Conservation (phyloP, 2,329 filamentous ascomycete species). For the Cercospora berteroae region DNA sequence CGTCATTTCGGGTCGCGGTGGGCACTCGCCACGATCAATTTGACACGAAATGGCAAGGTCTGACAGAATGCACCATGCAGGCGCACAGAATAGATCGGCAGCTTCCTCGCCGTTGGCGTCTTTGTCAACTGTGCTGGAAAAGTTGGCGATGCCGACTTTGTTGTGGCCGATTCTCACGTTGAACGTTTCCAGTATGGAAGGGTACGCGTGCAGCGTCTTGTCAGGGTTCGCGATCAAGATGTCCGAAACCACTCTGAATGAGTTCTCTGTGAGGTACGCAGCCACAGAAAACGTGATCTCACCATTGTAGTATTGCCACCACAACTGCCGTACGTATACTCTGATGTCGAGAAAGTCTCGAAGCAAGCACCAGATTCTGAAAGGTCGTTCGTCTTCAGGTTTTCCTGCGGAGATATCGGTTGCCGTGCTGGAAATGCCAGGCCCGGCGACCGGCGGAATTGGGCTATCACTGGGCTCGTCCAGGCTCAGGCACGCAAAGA, state of each 20-base stretch:
- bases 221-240: not conserved
- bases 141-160: not conserved
- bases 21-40: too few relatives aligned
- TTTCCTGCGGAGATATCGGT: not conserved
- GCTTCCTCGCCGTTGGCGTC: not conserved
- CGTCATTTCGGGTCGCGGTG: too few relatives aligned
- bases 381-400: not conserved
- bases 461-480: too few relatives aligned
- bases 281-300: not conserved
- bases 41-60: not conserved
- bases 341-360: not conserved
- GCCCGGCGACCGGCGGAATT: not conserved
- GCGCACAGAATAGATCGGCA: not conserved
- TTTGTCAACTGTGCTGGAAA: not conserved
- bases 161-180: not conserved
- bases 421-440: not conserved
- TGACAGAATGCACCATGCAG: not conserved
- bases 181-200: not conserved
- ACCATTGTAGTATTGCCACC: not conserved
- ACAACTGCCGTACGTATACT: not conserved
- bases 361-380: not conserved
- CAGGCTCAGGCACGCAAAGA: too few relatives aligned
- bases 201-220: accelerated
- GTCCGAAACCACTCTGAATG: not conserved
- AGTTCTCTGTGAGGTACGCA: not conserved